Conservation (phyloP, 192 early-diverging fungal species). For the Haplosporangium gracile region DNA sequence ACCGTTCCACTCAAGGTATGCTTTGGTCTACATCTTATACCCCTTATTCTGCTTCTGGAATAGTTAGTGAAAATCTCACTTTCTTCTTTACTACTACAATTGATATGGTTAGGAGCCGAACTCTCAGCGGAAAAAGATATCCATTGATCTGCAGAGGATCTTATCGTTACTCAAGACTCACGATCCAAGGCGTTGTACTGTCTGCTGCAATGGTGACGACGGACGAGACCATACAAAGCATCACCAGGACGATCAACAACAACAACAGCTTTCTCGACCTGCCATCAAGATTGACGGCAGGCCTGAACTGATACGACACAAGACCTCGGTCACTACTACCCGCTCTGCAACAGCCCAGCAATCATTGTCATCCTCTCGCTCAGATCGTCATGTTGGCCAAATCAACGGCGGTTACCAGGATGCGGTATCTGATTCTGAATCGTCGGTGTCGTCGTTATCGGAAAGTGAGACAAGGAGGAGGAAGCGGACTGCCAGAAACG, state of each 20-base stretch:
- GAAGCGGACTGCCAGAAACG: background rate
- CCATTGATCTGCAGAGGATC: constrained; percentile 34
- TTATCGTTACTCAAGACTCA: constrained; percentile 41
- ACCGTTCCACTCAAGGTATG: constrained; percentile 18
- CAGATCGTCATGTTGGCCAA: background rate
- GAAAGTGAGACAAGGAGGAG: background rate
- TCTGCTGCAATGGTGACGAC: constrained; percentile 33
- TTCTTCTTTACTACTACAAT: background rate
- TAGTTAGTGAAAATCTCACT: background rate
- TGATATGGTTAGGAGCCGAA: background rate
- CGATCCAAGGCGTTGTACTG: constrained; percentile 41
- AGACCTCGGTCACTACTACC: background rate
- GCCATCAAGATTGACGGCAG: constrained; percentile 5
- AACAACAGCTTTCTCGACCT: background rate
- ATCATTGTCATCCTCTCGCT: background rate
- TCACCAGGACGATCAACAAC: background rate
- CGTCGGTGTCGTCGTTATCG: constrained; percentile 4
- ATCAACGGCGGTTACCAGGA: background rate
- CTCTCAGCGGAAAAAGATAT: constrained; percentile 31
- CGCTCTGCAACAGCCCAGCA: background rate
- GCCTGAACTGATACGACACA: constrained; percentile 2
- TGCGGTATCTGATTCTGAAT: constrained; percentile 1
- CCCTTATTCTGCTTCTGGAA: background rate
- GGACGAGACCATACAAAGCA: constrained; percentile 13
- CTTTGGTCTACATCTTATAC: background rate